Base-by-base conservation (phyloP, 2,329 filamentous ascomycete genomes). In the Colletotrichum salicis region DNA sequence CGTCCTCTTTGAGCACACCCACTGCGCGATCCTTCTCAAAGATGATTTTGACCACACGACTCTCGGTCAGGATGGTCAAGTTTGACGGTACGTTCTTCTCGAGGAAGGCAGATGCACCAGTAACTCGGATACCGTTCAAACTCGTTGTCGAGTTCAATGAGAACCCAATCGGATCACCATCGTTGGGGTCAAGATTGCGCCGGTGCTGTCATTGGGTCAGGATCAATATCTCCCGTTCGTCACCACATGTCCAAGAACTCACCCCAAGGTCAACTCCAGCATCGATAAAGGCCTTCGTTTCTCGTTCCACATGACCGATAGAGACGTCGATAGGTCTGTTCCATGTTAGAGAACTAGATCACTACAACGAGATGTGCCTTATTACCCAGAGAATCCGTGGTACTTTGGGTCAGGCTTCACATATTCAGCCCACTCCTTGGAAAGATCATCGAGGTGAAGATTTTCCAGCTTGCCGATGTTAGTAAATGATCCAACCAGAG, bases 1-100 rank as follows among this genome's bases (percentile, higher is more conserved):
- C 64, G 8, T 68, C 57, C 15, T 56, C 64, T n/a, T 52, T 63
- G 11, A 45, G 19, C 54, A 68, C 57, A 5, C 94, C 93, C 12
- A 88, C 91, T 72, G 94, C 94, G 57, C 86, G 88, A 77, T 91
- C 89, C 74, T 88, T 88, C 63, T 86, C 84, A 60, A 96, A 88
- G 75, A 96, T 93, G 79, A 97, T 84, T 81, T 92, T 93, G 80
- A 90, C 93, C 71, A 97, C 94, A 91, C 94, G 96, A 29, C 94
- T 93, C 79, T 97, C 92, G 78, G 94, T 97, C 72, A 97, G 86
- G 72, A 97, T 87, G 29, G 93, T 96, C 81, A 97, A 82, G 84
- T 22, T 97, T 97, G 93, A 7, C 22, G 54, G 45, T 15, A 52
- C 13, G 1, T 10, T 22, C 13, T 33, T 63, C 0, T 45, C 64